Percentiles rank a stretch among this genome's conserved stretches.
Conservation (phyloP, 768 basidiomycete genomes). For the Crassisporium funariophilum region DNA sequence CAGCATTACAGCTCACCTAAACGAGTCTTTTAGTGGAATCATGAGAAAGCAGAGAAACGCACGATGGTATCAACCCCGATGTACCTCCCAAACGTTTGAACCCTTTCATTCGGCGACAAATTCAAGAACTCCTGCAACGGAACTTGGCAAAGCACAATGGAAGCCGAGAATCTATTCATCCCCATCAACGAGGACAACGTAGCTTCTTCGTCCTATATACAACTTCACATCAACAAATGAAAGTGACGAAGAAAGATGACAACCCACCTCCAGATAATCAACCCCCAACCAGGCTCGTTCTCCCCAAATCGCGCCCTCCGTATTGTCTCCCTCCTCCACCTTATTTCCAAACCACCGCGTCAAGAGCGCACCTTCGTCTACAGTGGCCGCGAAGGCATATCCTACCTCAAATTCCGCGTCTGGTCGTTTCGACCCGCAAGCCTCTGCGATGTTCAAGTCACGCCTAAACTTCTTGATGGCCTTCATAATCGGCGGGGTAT, state of each 20-base stretch:
- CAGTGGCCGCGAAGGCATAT: constrained; percentile 64
- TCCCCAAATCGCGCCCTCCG: constrained; percentile 55
- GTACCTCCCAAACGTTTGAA: constrained; percentile 44
- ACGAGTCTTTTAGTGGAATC: neutral
- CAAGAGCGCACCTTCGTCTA: constrained; percentile 58
- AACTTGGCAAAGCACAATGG: constrained; percentile 59
- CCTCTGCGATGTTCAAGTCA: constrained; percentile 63
- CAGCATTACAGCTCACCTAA: constrained; percentile 20
- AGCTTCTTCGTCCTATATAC: constrained; percentile 55
- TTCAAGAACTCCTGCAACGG: constrained; percentile 59
- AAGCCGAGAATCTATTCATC: constrained; percentile 73
- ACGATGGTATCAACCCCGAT: constrained; percentile 59
- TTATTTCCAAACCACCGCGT: constrained; percentile 60
- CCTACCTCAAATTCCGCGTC: constrained; percentile 45
- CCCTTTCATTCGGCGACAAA: constrained; percentile 47
- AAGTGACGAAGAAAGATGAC: neutral
- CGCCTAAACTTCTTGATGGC: constrained; percentile 69
- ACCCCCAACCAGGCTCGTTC: constrained; percentile 59
- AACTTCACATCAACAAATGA: neutral
- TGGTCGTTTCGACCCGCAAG: constrained; percentile 50
- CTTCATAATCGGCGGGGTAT: constrained; percentile 68
- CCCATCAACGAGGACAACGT: constrained; percentile 55
- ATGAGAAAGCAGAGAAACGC: constrained; percentile 21
- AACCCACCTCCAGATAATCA: constrained; percentile 3
- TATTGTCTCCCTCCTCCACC: constrained; percentile 47